Evolutionary conservation across 108 stramenopile species (phyloP).

Genomic region (Nannochloropsis salina): DNA sequence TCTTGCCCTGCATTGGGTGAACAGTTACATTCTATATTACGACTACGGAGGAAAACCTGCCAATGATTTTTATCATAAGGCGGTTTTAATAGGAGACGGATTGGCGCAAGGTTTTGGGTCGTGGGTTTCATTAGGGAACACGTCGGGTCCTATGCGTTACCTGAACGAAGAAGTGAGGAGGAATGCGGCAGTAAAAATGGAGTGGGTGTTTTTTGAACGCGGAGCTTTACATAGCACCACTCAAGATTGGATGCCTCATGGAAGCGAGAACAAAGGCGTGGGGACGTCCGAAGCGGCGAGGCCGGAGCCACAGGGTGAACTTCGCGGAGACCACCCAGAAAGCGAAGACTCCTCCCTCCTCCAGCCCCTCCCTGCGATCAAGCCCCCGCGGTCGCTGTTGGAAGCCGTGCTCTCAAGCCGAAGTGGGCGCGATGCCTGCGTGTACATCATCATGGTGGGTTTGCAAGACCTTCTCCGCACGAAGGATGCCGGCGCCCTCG

Average conservation of each 20-base stretch:
- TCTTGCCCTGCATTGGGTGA: background rate
- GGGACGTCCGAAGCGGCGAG: background rate
- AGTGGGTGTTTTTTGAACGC: background rate
- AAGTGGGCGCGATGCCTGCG: background rate
- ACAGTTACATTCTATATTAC: background rate
- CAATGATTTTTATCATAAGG: background rate
- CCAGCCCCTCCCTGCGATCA: no score
- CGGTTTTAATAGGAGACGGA: constrained; percentile 20
- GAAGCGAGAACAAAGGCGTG: background rate
- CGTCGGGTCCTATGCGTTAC: background rate
- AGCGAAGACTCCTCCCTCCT: background rate
- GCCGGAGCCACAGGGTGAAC: background rate
- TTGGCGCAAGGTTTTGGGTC: constrained; percentile 16
- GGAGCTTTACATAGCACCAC: background rate
- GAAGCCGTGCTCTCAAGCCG: background rate
- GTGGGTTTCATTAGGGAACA: background rate
- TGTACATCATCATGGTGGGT: constrained; percentile 1
- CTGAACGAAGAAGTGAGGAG: background rate
- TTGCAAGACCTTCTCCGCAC: background rate
- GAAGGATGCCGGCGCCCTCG: background rate
- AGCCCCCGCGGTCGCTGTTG: background rate
- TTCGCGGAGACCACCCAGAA: background rate
- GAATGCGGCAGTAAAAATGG: background rate
- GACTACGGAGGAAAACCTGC: background rate
- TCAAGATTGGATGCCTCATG: background rate